A percentile compares a stretch with the other conserved stretches of the same genome.
Evolutionary conservation across 805 yeast species (phyloP).

Genomic region (Wickerhamiella sorbophila): DNA sequence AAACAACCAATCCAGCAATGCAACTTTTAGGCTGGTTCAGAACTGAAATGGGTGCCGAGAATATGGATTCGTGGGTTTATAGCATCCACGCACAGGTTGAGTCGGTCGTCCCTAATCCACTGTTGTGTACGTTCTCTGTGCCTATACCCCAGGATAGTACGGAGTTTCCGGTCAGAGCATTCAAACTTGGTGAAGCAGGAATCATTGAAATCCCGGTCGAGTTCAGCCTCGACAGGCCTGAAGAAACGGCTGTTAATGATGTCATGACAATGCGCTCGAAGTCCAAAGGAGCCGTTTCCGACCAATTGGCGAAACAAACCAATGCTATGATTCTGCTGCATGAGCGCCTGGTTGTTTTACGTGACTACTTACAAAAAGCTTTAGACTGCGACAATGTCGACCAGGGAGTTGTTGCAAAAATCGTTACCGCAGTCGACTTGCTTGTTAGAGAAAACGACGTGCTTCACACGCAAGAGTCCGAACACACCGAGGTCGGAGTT

Average conservation of each 20-base stretch:
- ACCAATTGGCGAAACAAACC: slow-evolving; percentile 7
- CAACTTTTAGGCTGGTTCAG: slow-evolving; percentile 26
- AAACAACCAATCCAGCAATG: slow-evolving; percentile 21
- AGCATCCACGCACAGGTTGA: slow-evolving; percentile 12
- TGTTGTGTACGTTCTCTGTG: slow-evolving; percentile 14
- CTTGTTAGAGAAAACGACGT: slow-evolving; percentile 7
- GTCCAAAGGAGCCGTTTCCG: slow-evolving; percentile 1
- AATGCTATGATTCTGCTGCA: slow-evolving; percentile 7
- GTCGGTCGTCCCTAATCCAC: slow-evolving; percentile 11
- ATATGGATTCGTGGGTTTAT: slow-evolving; percentile 8
- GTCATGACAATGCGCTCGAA: slow-evolving; percentile 8
- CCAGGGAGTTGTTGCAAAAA: not conserved
- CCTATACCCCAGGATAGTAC: slow-evolving; percentile 4
- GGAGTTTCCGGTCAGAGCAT: slow-evolving; percentile 17
- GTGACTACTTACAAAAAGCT: not conserved
- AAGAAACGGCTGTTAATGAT: slow-evolving; percentile 22
- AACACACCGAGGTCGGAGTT: slow-evolving; percentile 6
- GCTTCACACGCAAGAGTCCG: not conserved
- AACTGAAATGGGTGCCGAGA: slow-evolving; percentile 9
- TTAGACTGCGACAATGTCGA: not conserved
- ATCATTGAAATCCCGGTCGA: slow-evolving; percentile 15
- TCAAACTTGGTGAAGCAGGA: slow-evolving; percentile 10
- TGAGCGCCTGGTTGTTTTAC: slow-evolving; percentile 3
- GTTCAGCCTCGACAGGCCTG: slow-evolving; percentile 21
- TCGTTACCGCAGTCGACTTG: slow-evolving; percentile 7